phyloP scores from a whole-genome alignment of 805 yeast species.

The Ogataea thermomethanolica region DNA sequence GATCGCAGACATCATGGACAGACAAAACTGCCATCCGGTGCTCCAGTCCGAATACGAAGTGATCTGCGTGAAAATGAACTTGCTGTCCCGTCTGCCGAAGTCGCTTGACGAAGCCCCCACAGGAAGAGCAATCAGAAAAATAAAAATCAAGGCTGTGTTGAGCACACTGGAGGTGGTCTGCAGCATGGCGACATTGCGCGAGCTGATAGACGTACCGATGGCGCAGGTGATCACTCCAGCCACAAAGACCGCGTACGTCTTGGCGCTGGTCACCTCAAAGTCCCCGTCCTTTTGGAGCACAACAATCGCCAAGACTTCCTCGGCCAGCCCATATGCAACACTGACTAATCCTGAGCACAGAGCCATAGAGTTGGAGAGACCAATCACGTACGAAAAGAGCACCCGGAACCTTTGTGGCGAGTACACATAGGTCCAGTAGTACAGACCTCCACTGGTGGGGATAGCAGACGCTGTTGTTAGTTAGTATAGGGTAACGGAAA shows the following conservation, averaged over 20 bases:
- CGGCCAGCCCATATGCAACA: slow-evolving; percentile 65
- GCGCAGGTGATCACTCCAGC: slow-evolving; percentile 55
- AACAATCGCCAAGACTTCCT: slow-evolving; percentile 56
- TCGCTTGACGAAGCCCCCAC: slow-evolving; percentile 37
- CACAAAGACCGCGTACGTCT: slow-evolving; percentile 60
- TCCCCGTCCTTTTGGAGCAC: slow-evolving; percentile 47
- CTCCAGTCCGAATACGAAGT: slow-evolving; percentile 53
- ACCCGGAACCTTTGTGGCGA: slow-evolving; percentile 53
- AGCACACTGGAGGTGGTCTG: slow-evolving; percentile 56
- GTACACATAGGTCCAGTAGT: slow-evolving; percentile 64
- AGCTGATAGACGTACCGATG: slow-evolving; percentile 52
- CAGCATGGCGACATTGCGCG: slow-evolving; percentile 51
- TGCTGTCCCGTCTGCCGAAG: slow-evolving; percentile 31
- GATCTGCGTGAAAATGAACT: slow-evolving; percentile 52
- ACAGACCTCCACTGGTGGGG: slow-evolving; percentile 75
- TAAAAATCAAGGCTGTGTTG: slow-evolving; percentile 47
- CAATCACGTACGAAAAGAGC: slow-evolving; percentile 59
- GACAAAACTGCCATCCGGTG: slow-evolving; percentile 52
- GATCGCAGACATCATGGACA: slow-evolving; percentile 54
- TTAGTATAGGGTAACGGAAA: no score
- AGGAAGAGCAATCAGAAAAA: slow-evolving; percentile 63
- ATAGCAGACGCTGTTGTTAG: slow-evolving; percentile 48
- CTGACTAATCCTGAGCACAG: slow-evolving; percentile 64
- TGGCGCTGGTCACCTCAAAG: slow-evolving; percentile 50
- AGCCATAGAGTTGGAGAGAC: slow-evolving; percentile 65